Evolutionary conservation across 176 grass and related monocot species (phyloP).

Genomic region (Urochloa ruziziensis): DNA sequence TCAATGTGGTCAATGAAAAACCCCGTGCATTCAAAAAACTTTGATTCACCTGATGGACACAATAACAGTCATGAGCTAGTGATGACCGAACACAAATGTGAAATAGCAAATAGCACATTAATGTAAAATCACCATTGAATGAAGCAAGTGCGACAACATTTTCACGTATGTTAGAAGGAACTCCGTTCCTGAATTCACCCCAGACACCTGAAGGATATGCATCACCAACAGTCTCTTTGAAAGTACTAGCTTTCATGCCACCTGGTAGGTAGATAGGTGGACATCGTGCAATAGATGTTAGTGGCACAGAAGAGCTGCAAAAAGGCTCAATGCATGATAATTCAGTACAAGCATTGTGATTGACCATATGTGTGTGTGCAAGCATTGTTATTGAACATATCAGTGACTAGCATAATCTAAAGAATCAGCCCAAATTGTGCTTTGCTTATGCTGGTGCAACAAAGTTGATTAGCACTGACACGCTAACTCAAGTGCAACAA

Average conservation of each 20-base stretch:
- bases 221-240: neutral
- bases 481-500: too few relatives aligned
- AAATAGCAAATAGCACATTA: neutral
- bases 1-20: neutral
- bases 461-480: too few relatives aligned
- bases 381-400: too few relatives aligned
- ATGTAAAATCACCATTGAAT: neutral
- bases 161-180: too few relatives aligned
- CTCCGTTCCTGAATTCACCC: too few relatives aligned
- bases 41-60: too few relatives aligned
- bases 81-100: neutral
- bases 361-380: too few relatives aligned
- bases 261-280: neutral
- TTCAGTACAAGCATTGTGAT: neutral
- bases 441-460: too few relatives aligned
- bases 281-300: neutral
- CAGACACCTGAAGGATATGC: neutral
- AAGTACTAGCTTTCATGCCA: neutral
- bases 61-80: neutral
- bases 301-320: neutral
- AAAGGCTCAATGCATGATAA: neutral
- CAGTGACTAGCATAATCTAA: too few relatives aligned
- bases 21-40: too few relatives aligned
- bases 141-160: too few relatives aligned
- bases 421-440: too few relatives aligned